A percentile compares a stretch with the other conserved stretches of the same genome.
These are phyloP conservation scores for Elsinoe ampelina DNA, from an alignment of 2,329 filamentous ascomycete genomes.

Conservation along the genomic window DNA sequence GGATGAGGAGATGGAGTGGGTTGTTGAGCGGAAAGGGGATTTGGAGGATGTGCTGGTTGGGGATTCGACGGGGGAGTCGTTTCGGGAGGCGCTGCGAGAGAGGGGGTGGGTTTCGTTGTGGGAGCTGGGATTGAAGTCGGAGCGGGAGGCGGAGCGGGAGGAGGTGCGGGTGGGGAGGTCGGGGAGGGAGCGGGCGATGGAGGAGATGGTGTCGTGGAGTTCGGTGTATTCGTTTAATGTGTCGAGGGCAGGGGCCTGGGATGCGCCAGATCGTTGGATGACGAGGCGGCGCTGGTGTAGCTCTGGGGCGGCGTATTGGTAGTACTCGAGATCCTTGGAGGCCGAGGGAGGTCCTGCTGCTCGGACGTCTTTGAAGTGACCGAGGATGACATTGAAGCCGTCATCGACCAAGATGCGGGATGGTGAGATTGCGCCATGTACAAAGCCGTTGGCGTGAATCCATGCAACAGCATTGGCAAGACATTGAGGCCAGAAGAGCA, in stretches of 20 bases:
- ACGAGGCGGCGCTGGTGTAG: conserved; percentile 32
- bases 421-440: conserved; percentile 61
- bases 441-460: conserved; percentile 54
- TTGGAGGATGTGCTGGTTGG: background rate
- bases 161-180: background rate
- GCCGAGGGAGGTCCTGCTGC: background rate
- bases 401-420: conserved; percentile 59
- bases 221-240: conserved; percentile 1
- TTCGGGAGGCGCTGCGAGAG: background rate
- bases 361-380: conserved; percentile 33
- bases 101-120: background rate
- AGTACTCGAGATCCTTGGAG: conserved; percentile 52
- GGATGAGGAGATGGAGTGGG: background rate
- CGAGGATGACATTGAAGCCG: conserved; percentile 57
- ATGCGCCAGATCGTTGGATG: background rate
- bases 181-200: conserved; percentile 3
- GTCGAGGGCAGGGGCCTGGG: background rate
- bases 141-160: background rate
- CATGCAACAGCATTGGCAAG: conserved; percentile 59
- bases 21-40: background rate
- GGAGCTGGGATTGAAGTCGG: background rate
- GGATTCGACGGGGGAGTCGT: conserved; percentile 4
- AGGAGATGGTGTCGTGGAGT: background rate
- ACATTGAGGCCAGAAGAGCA: conserved; percentile 69
- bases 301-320: conserved; percentile 67